Percentiles rank a stretch among this genome's conserved stretches.
These are phyloP conservation scores for Oemleria cerasiformis DNA, from an alignment of 306 rosid species.

Conservation along the genomic window DNA sequence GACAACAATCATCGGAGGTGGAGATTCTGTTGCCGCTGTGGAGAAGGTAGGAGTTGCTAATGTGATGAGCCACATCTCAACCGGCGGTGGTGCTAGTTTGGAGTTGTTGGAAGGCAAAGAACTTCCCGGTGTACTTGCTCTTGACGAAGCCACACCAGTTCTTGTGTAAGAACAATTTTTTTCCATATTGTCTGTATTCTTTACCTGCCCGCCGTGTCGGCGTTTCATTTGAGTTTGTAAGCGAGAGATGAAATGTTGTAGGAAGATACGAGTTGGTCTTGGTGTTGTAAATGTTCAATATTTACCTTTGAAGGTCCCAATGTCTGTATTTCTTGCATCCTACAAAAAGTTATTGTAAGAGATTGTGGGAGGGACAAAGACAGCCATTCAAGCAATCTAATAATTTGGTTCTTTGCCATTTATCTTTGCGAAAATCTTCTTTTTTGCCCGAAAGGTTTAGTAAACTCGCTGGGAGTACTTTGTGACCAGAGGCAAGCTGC, in stretches of 20 bases:
- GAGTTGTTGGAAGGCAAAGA: slow-evolving; percentile 97
- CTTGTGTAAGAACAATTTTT: slow-evolving; percentile 56
- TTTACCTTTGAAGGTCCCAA: slow-evolving; percentile 22
- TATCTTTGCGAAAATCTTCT: neutral
- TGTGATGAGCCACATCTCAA: slow-evolving; percentile 98
- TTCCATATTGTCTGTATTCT: slow-evolving; percentile 30
- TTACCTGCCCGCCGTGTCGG: slow-evolving; percentile 20
- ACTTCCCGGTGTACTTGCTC: slow-evolving; percentile 99
- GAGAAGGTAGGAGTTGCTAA: slow-evolving; percentile 97
- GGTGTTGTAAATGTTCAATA: slow-evolving; percentile 52
- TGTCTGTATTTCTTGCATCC: slow-evolving; percentile 23
- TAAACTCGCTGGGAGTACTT: no score
- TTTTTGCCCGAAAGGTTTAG: no score
- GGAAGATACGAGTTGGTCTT: slow-evolving; percentile 41
- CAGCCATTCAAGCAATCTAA: slow-evolving; percentile 16
- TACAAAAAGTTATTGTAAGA: slow-evolving; percentile 34
- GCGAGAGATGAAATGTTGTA: slow-evolving; percentile 42
- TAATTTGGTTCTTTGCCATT: slow-evolving; percentile 19
- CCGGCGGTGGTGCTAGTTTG: slow-evolving; percentile 99
- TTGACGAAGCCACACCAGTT: slow-evolving; percentile 76
- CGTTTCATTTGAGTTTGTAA: slow-evolving; percentile 41
- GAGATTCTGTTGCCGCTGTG: slow-evolving; percentile 98
- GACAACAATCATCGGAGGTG: slow-evolving; percentile 98
- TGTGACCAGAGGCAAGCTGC: no score
- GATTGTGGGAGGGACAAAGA: slow-evolving; percentile 22